These are phyloP conservation scores for Pythium aquatile DNA, from an alignment of 352 stramenopile genomes.

Conservation along the genomic window DNA sequence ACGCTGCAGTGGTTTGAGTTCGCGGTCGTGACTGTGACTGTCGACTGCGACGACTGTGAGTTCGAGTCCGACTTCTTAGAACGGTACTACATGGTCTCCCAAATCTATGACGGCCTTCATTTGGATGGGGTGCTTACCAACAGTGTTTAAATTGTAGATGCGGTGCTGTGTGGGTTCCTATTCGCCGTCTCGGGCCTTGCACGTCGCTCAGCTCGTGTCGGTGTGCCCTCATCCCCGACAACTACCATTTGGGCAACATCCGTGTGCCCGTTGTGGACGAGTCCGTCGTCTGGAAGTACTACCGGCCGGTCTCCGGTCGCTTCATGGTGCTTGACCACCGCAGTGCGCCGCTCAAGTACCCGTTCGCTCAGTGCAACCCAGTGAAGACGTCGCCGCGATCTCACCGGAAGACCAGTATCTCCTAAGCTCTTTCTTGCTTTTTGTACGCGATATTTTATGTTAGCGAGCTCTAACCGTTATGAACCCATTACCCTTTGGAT, in stretches of 20 bases:
- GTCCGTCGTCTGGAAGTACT: constrained; percentile 72
- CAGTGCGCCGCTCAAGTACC: constrained; percentile 23
- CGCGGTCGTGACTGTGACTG: constrained; percentile 54
- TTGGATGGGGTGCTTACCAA: background rate
- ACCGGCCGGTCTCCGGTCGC: constrained; percentile 54
- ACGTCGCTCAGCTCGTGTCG: constrained; percentile 52
- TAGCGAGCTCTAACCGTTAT: background rate
- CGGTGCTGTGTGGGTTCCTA: constrained; percentile 62
- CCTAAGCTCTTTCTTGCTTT: constrained; percentile 10
- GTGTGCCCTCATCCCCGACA: constrained; percentile 71
- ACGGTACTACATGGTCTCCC: constrained; percentile 27
- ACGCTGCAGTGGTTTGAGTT: constrained; percentile 70
- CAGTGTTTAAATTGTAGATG: constrained; percentile 27
- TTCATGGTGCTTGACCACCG: constrained; percentile 65
- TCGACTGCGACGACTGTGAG: constrained; percentile 64
- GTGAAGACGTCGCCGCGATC: constrained; percentile 27
- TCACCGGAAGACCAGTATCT: constrained; percentile 38
- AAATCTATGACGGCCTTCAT: background rate
- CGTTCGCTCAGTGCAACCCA: constrained; percentile 21
- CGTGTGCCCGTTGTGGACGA: constrained; percentile 71
- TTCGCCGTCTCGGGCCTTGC: constrained; percentile 54
- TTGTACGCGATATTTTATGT: constrained; percentile 4
- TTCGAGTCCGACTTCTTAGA: constrained; percentile 81
- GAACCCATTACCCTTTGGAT: background rate
- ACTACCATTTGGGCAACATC: constrained; percentile 66